Conservation (phyloP, 2,329 filamentous ascomycete species). For the Hypoxylon sp. region DNA sequence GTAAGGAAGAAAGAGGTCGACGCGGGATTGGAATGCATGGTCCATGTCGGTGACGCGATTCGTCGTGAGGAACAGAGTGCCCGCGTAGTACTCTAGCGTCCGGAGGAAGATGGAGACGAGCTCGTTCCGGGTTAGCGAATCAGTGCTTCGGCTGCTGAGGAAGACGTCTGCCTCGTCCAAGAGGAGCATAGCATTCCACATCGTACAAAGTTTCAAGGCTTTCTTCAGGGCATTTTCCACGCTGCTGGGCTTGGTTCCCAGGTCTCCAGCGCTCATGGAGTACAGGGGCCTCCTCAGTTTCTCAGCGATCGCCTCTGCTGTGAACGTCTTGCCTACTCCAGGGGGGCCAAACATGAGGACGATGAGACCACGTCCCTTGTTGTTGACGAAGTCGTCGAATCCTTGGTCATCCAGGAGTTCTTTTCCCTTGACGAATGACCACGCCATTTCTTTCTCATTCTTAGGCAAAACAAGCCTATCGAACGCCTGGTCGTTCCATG, state of each 20-base stretch:
- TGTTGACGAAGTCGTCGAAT: constrained; percentile 49
- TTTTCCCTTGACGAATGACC: constrained; percentile 52
- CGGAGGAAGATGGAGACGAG: constrained; percentile 46
- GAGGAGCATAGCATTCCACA: constrained; percentile 56
- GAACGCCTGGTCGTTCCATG: constrained; percentile 50
- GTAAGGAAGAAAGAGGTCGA: constrained; percentile 49
- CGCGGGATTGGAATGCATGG: constrained; percentile 49
- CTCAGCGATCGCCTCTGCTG: constrained; percentile 52
- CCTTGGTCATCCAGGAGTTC: constrained; percentile 32
- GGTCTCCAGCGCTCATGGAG: constrained; percentile 50
- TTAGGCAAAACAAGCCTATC: constrained; percentile 49
- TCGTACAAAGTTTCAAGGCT: constrained; percentile 48
- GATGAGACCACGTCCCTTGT: constrained; percentile 49
- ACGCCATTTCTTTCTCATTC: constrained; percentile 50
- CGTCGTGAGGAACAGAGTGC: constrained; percentile 51
- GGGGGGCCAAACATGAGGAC: constrained; percentile 50
- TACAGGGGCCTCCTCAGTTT: constrained; percentile 51
- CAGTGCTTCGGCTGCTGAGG: constrained; percentile 46
- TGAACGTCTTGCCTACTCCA: constrained; percentile 52
- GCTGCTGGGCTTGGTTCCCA: constrained; percentile 47
- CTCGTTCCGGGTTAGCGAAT: constrained; percentile 51
- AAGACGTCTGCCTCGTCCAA: constrained; percentile 57
- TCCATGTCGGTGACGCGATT: constrained; percentile 50
- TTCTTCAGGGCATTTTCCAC: constrained; percentile 49
- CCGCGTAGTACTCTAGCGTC: constrained; percentile 47